Evolutionary conservation across 148 eudicot species (phyloP), one percentile per base, ranked within the genome.

Genomic region (Cornus controversa): DNA sequence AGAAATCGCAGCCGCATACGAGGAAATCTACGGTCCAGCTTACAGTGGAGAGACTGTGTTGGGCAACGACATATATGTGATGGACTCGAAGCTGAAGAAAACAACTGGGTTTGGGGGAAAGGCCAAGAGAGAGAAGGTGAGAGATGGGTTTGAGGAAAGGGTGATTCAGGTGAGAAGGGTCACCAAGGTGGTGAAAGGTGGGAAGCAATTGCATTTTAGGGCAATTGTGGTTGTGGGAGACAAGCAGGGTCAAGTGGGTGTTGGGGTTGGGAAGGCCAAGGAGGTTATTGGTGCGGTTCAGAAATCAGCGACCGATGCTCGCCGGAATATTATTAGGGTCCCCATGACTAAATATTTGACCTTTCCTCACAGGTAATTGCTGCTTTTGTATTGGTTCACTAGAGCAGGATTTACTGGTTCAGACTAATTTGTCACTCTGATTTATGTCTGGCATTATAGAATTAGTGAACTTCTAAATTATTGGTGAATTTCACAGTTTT

Each of bases 141-240:
- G 90, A 25, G 99, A 95, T 85, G 99, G 99, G 42, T 91, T 91
- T 74, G 99, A 93, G 2, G 99, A 95, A 80, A 85, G 82, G 62
- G 94, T 89, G 47, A 82, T 91, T 53, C 92, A 95, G 85, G 99
- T 95, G 31, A 93, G 99, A 77, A 95, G 99, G 84, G 97, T 95
- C 31, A 95, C 99, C 0, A 95, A 95, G 78, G 97, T 95, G 31
- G 97, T 93, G 8, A 95, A 95, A 71, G 99, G 99, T 34, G 99
- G 99, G 75, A 95, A 95, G 75, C 94, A 93, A 60, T 29, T 95
- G 87, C 89, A 88, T 75, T 95, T 95, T 80, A 85, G 99, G 80
- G 99, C 96, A 8, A 74, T 95, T 20, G 97, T 95, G 64, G 97
- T 95, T 40, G 97, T 93, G 4, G 99, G 99, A 26, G 94, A 95